Percentiles rank a stretch among this genome's conserved stretches.
These are phyloP conservation scores for Xylariaceae sp. DNA, from an alignment of 2,329 filamentous ascomycete genomes.

Conservation along the genomic window DNA sequence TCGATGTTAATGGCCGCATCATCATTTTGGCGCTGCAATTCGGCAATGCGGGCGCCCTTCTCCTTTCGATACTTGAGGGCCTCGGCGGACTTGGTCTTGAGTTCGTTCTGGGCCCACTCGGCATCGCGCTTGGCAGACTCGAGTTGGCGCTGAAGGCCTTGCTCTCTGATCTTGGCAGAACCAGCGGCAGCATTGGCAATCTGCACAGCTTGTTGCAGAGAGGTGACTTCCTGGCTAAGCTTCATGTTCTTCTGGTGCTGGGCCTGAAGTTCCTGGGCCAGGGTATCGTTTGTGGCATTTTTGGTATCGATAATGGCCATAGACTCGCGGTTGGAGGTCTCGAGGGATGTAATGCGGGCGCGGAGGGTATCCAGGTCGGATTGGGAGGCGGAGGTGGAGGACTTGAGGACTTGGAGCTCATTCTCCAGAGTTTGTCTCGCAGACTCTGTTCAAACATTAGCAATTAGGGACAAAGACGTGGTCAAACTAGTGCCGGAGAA, in stretches of 20 bases:
- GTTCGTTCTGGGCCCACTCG: constrained; percentile 88
- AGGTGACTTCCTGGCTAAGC: constrained; percentile 76
- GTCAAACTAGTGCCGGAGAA: background rate
- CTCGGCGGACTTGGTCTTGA: constrained; percentile 86
- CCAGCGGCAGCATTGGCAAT: constrained; percentile 75
- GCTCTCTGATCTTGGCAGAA: constrained; percentile 84
- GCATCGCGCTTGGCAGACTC: constrained; percentile 85
- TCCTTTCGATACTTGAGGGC: constrained; percentile 90
- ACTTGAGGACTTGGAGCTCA: constrained; percentile 75
- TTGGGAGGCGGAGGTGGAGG: constrained; percentile 70
- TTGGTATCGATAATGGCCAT: constrained; percentile 87
- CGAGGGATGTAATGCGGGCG: constrained; percentile 79
- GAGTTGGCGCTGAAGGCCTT: constrained; percentile 85
- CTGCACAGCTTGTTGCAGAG: constrained; percentile 81
- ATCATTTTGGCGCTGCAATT: constrained; percentile 84
- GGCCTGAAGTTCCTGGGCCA: constrained; percentile 81
- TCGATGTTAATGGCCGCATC: constrained; percentile 78
- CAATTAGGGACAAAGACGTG: background rate
- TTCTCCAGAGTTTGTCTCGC: constrained; percentile 72
- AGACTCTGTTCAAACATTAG: constrained; percentile 58
- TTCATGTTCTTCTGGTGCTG: constrained; percentile 87
- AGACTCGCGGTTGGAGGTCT: constrained; percentile 89
- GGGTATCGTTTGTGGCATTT: constrained; percentile 77
- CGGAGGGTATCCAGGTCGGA: constrained; percentile 74
- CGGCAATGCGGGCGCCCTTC: constrained; percentile 83